phyloP scores from a whole-genome alignment of 345 rosid species.

The Geranium brycei region DNA sequence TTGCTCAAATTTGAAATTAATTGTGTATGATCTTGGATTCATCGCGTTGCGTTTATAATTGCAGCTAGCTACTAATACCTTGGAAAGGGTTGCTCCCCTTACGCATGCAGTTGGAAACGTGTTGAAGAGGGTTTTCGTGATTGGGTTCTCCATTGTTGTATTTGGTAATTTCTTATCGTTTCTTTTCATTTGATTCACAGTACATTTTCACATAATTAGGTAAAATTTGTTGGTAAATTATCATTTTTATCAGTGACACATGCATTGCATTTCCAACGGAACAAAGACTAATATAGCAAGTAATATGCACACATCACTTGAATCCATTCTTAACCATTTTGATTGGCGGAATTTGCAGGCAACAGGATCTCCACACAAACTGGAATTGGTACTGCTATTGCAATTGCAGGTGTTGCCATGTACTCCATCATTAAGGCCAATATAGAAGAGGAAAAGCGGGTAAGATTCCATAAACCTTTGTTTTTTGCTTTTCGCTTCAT shows the following conservation, averaged over 20 bases:
- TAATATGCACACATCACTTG: too few relatives aligned
- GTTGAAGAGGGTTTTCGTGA: slow-evolving; percentile 92
- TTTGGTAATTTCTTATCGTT: slow-evolving; percentile 39
- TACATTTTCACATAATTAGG: background rate
- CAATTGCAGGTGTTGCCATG: slow-evolving; percentile 79
- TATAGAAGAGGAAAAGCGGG: slow-evolving; percentile 86
- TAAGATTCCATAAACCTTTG: slow-evolving; percentile 16
- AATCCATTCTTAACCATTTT: background rate
- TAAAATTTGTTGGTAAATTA: too few relatives aligned
- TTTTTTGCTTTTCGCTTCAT: too few relatives aligned
- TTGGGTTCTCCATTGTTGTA: slow-evolving; percentile 73
- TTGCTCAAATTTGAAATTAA: background rate
- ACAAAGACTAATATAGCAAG: too few relatives aligned
- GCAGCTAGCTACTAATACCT: slow-evolving; percentile 89
- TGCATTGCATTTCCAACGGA: too few relatives aligned
- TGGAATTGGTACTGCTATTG: slow-evolving; percentile 72
- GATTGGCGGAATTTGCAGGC: slow-evolving; percentile 25
- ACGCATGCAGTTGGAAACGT: slow-evolving; percentile 98
- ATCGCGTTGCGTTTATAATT: slow-evolving; percentile 5
- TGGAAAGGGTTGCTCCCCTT: slow-evolving; percentile 96
- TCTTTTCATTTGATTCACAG: background rate
- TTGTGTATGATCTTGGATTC: background rate
- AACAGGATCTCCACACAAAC: slow-evolving; percentile 90
- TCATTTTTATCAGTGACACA: too few relatives aligned
- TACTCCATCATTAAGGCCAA: slow-evolving; percentile 84